phyloP scores from a whole-genome alignment of 495 filamentous ascomycete genomes.

The Margaritispora aquatica region DNA sequence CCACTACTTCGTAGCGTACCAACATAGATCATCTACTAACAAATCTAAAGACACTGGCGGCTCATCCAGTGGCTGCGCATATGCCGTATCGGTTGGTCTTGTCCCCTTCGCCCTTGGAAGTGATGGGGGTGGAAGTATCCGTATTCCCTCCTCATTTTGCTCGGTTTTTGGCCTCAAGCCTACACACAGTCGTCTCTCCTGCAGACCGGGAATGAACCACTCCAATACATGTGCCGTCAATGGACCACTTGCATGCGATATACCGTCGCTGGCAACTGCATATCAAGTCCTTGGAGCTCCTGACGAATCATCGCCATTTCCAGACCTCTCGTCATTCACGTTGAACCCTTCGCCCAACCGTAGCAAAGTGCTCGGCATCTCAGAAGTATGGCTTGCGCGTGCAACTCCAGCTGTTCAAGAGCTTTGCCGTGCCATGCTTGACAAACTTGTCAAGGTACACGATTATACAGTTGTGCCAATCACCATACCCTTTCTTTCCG shows the following conservation, averaged over 20 bases:
- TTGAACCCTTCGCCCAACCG: slow-evolving; percentile 6
- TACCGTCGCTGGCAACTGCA: slow-evolving; percentile 69
- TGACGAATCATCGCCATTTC: slow-evolving; percentile 37
- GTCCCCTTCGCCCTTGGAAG: slow-evolving; percentile 79
- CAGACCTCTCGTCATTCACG: slow-evolving; percentile 27
- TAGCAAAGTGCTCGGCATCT: slow-evolving; percentile 58
- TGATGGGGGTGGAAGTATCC: slow-evolving; percentile 82
- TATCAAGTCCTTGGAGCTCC: slow-evolving; percentile 73
- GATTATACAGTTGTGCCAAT: slow-evolving; percentile 70
- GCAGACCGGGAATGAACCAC: slow-evolving; percentile 3
- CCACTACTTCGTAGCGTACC: no score
- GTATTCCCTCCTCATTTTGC: slow-evolving; percentile 77
- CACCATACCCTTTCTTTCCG: slow-evolving; percentile 63
- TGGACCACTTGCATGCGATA: slow-evolving; percentile 73
- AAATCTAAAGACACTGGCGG: slow-evolving; percentile 77
- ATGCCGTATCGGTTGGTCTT: slow-evolving; percentile 67
- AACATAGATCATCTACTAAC: no score
- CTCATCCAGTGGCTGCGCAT: slow-evolving; percentile 79
- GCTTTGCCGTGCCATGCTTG: slow-evolving; percentile 52
- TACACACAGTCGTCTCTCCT: slow-evolving; percentile 58
- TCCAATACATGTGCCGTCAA: slow-evolving; percentile 40
- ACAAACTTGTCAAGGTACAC: slow-evolving; percentile 47
- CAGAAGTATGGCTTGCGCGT: slow-evolving; percentile 63
- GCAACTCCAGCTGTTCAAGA: slow-evolving; percentile 56
- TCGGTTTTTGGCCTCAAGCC: slow-evolving; percentile 87